Conservation (phyloP, 768 basidiomycete genomes). For the Calocera cornea region DNA sequence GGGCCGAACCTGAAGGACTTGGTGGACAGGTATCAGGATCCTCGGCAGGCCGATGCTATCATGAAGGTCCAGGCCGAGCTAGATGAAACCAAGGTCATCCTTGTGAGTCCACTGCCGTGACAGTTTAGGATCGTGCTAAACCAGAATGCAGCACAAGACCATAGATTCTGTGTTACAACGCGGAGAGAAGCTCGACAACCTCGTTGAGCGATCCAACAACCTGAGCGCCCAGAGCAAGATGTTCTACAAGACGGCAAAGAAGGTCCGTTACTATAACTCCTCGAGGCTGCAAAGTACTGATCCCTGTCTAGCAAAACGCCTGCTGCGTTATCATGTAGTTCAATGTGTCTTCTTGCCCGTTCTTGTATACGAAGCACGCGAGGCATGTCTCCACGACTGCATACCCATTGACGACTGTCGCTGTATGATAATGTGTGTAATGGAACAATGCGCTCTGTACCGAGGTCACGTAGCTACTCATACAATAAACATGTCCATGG, state of each 20-base stretch:
- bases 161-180: slow-evolving; percentile 94
- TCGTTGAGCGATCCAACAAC: slow-evolving; percentile 85
- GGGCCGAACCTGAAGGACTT: slow-evolving; percentile 62
- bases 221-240: slow-evolving; percentile 85
- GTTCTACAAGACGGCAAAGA: slow-evolving; percentile 99
- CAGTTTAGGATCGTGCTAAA: not conserved
- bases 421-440: slow-evolving; percentile 3
- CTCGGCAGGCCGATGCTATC: slow-evolving; percentile 90
- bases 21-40: slow-evolving; percentile 89
- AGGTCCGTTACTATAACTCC: slow-evolving; percentile 40
- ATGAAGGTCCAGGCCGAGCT: slow-evolving; percentile 97
- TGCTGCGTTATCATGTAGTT: slow-evolving; percentile 60
- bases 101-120: slow-evolving; percentile 41
- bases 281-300: not conserved
- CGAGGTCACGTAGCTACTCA: not conserved
- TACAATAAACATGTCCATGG: slow-evolving; percentile 62
- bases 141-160: slow-evolving; percentile 72
- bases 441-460: slow-evolving; percentile 3
- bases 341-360: not conserved
- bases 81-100: slow-evolving; percentile 96
- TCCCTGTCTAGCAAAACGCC: slow-evolving; percentile 64
- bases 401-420: not conserved
- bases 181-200: slow-evolving; percentile 90
- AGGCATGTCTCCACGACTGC: not conserved
- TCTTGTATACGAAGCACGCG: not conserved